Evolutionary conservation across 805 yeast genomes (phyloP).

Genomic region (Nakazawaea anatomiae): DNA sequence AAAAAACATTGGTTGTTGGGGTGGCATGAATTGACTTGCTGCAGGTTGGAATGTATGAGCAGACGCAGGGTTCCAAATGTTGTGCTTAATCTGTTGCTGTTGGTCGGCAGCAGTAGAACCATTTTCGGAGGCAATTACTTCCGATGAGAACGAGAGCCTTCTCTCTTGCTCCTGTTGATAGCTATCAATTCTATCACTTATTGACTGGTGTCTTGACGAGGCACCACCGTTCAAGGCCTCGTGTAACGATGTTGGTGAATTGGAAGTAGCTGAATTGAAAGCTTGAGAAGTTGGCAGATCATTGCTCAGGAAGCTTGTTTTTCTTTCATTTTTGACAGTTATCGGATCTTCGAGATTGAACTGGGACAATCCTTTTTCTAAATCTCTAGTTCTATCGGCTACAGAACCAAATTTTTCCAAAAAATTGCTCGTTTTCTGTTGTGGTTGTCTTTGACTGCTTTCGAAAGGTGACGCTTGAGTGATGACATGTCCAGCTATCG

Average conservation of each 20-base stretch:
- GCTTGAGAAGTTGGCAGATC: slow-evolving; percentile 17
- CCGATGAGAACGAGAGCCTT: slow-evolving; percentile 7
- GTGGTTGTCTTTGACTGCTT: slow-evolving; percentile 29
- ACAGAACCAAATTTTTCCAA: slow-evolving; percentile 59
- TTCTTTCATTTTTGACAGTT: slow-evolving; percentile 33
- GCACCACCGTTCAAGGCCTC: slow-evolving; percentile 31
- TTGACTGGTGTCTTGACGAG: slow-evolving; percentile 42
- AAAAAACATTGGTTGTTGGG: slow-evolving; percentile 13
- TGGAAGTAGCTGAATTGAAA: slow-evolving; percentile 14
- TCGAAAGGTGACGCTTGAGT: slow-evolving; percentile 25
- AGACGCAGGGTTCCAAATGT: slow-evolving; percentile 64
- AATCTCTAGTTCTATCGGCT: slow-evolving; percentile 65
- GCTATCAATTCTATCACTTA: slow-evolving; percentile 58
- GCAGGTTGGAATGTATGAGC: slow-evolving; percentile 55
- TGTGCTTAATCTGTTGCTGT: slow-evolving; percentile 16
- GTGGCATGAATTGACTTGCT: slow-evolving; percentile 17
- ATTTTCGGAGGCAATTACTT: slow-evolving; percentile 5
- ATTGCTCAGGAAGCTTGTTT: slow-evolving; percentile 43
- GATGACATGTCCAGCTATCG: slow-evolving; percentile 52
- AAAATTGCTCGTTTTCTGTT: slow-evolving; percentile 32
- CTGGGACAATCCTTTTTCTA: slow-evolving; percentile 41
- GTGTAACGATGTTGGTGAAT: slow-evolving; percentile 9
- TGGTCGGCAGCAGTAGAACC: not conserved
- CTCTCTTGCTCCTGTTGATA: slow-evolving; percentile 24
- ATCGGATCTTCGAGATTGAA: not conserved